Conservation (phyloP, 2,329 filamentous ascomycete species). For the Aspergillus sojae region DNA sequence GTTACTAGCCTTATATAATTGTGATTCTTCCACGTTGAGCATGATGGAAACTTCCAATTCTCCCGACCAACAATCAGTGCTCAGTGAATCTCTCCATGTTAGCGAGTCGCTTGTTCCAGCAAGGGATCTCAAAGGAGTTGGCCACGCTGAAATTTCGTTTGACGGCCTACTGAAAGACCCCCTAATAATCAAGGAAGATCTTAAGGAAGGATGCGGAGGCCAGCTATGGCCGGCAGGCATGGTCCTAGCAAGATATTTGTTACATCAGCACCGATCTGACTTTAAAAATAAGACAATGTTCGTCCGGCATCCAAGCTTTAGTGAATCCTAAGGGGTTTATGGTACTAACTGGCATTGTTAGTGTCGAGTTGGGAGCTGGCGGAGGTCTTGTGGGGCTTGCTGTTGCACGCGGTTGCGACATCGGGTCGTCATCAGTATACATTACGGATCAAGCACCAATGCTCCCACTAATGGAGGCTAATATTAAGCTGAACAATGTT, state of each 20-base stretch:
- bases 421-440: conserved; percentile 60
- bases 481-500: conserved; percentile 80
- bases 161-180: conserved; percentile 71
- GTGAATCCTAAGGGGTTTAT: background rate
- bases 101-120: conserved; percentile 60
- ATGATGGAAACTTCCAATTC: conserved; percentile 12
- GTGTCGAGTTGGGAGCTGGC: conserved; percentile 88
- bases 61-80: conserved; percentile 20
- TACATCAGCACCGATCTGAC: conserved; percentile 69
- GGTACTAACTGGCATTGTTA: conserved; percentile 40
- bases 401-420: conserved; percentile 58
- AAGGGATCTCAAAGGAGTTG: conserved; percentile 55
- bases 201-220: conserved; percentile 85
- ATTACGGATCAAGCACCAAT: conserved; percentile 89
- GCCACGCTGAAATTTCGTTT: conserved; percentile 62
- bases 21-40: background rate
- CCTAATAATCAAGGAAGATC: conserved; percentile 80
- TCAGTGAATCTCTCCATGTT: conserved; percentile 43
- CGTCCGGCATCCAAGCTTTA: conserved; percentile 14
- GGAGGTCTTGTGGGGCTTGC: conserved; percentile 79
- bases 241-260: conserved; percentile 82
- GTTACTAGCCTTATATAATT: background rate
- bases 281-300: conserved; percentile 74
- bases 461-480: conserved; percentile 81
- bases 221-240: conserved; percentile 94